A percentile compares a stretch with the other conserved stretches of the same genome.
These are phyloP conservation scores for Achaetomium macrosporum DNA, from an alignment of 2,329 filamentous ascomycete genomes.

Conservation along the genomic window DNA sequence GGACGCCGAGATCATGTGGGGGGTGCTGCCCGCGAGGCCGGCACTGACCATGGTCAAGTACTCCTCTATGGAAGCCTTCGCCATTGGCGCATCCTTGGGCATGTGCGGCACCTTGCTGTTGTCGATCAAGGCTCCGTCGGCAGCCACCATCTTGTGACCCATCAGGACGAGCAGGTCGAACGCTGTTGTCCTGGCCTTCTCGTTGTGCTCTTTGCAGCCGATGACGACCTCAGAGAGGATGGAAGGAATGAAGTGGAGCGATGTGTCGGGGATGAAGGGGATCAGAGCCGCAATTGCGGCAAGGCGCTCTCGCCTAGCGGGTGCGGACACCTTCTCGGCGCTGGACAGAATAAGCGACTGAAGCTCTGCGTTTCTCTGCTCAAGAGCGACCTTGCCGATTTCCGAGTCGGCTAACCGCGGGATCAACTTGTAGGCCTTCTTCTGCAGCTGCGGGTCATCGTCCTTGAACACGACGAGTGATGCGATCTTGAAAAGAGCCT, in stretches of 20 bases:
- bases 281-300: conserved; percentile 76
- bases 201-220: conserved; percentile 95
- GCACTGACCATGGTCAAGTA: conserved; percentile 98
- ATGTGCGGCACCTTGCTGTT: conserved; percentile 85
- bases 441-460: conserved; percentile 87
- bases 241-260: conserved; percentile 88
- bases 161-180: conserved; percentile 88
- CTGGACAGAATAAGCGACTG: conserved; percentile 76
- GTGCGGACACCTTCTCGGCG: conserved; percentile 77
- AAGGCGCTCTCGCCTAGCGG: conserved; percentile 79
- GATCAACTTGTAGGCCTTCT: conserved; percentile 98
- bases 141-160: conserved; percentile 67
- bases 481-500: conserved; percentile 79
- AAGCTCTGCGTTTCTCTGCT: conserved; percentile 69
- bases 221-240: conserved; percentile 93
- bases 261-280: conserved; percentile 66
- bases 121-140: conserved; percentile 67
- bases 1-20: conserved; percentile 97
- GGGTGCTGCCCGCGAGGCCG: conserved; percentile 83
- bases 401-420: conserved; percentile 81
- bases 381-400: conserved; percentile 67
- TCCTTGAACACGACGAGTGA: conserved; percentile 73
- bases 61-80: conserved; percentile 79
- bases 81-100: conserved; percentile 70
- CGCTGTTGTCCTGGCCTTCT: conserved; percentile 81